These are phyloP conservation scores for Camelina hispida DNA, from an alignment of 345 rosid species.

Conservation along the genomic window DNA sequence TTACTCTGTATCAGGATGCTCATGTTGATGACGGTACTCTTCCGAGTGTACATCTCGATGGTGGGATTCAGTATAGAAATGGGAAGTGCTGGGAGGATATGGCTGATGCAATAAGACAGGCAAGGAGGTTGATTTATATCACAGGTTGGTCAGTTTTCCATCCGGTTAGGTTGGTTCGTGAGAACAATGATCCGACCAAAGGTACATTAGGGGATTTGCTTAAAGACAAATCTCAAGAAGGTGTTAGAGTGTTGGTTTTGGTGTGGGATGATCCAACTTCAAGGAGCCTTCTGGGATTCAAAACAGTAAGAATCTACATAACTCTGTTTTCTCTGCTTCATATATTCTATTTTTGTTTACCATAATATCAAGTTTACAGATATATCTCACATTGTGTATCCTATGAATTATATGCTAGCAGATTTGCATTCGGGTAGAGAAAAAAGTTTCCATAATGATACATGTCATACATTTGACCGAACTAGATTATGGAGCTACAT, in stretches of 20 bases:
- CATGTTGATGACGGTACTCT: slow-evolving; percentile 68
- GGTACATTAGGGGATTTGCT: slow-evolving; percentile 77
- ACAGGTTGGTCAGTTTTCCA: slow-evolving; percentile 93
- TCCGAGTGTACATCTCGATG: slow-evolving; percentile 65
- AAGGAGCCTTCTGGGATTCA: slow-evolving; percentile 66
- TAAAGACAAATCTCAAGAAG: slow-evolving; percentile 88
- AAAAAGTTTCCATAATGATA: background rate
- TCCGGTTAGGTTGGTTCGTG: slow-evolving; percentile 66
- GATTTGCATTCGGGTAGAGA: background rate
- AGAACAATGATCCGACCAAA: slow-evolving; percentile 43
- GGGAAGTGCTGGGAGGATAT: slow-evolving; percentile 82
- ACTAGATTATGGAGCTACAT: slow-evolving; percentile 3
- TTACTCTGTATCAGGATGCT: slow-evolving; percentile 93
- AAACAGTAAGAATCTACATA: slow-evolving; percentile 57
- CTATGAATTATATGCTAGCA: background rate
- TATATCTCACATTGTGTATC: background rate
- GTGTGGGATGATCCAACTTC: slow-evolving; percentile 99
- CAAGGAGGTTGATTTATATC: slow-evolving; percentile 80
- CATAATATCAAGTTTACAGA: background rate
- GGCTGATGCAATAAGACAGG: slow-evolving; percentile 73
- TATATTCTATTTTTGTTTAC: slow-evolving; percentile 3
- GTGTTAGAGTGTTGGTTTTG: slow-evolving; percentile 89
- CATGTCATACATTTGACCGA: too few species aligned
- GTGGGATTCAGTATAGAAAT: slow-evolving; percentile 54
- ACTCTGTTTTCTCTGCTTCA: slow-evolving; percentile 1